A percentile compares a stretch with the other conserved stretches of the same genome.
Evolutionary conservation across 495 filamentous ascomycete genomes (phyloP).

Genomic region (Ramalina intermedia): DNA sequence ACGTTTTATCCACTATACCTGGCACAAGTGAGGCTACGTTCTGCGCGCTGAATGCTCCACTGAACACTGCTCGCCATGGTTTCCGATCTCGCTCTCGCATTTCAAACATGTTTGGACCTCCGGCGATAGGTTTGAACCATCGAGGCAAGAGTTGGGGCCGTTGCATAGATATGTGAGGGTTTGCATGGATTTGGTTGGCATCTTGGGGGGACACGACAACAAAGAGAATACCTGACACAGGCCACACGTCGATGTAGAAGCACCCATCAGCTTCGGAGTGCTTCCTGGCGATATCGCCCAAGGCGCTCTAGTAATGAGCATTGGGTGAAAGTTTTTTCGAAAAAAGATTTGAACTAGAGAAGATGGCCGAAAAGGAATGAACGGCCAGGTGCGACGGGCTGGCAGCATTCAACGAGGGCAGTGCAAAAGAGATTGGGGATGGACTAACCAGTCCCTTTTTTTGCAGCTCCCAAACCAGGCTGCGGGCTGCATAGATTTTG

Average conservation of each 20-base stretch:
- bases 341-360: constrained; percentile 5
- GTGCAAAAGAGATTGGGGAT: not conserved
- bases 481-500: not conserved
- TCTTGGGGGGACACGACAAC: constrained; percentile 12
- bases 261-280: constrained; percentile 9
- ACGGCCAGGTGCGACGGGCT: constrained; percentile 6
- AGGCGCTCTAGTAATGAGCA: constrained; percentile 8
- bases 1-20: constrained; percentile 19
- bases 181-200: constrained; percentile 12
- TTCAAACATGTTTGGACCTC: constrained; percentile 16
- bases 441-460: not conserved
- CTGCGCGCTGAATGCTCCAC: constrained; percentile 19
- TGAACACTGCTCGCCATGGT: constrained; percentile 23
- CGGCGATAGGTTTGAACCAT: constrained; percentile 16
- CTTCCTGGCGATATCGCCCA: constrained; percentile 11
- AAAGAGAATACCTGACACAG: constrained; percentile 9
- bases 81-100: constrained; percentile 20
- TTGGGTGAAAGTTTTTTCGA: constrained; percentile 3
- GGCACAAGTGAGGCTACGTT: constrained; percentile 22
- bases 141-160: constrained; percentile 10
- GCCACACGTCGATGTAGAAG: constrained; percentile 19
- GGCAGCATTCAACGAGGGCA: not conserved
- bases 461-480: not conserved
- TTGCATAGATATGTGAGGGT: constrained; percentile 2
- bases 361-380: constrained; percentile 11